Evolutionary conservation across 805 yeast species (phyloP), one percentile per base, ranked within the genome.

Genomic region (Starmerella riodocensis): DNA sequence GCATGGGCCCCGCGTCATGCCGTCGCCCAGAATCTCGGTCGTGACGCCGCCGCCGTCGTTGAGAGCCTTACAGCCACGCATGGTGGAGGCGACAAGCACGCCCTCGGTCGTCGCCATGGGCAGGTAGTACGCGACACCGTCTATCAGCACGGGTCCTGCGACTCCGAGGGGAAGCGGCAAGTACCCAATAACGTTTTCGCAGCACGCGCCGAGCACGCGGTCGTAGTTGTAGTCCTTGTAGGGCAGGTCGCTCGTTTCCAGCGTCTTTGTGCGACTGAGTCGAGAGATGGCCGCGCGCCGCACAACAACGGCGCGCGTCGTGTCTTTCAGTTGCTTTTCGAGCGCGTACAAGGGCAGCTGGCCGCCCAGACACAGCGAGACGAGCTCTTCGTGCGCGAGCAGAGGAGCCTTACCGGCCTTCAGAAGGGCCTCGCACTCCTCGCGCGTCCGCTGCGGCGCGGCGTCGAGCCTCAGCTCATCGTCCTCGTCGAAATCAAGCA

Each of bases 21-120:
- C 96, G 58, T 91, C 99, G 51, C 76, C 80, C 12, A 95, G 83
- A 50, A 91, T 69, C 20, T 88, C 94, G 23, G 98, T 83, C 36
- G 73, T 66, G 22, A 81, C 93, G 60, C 99, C 99, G 37, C 97
- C 96, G 44, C 98, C 98, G 6, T 88, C 76, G 59, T 91, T 91
- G 50, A 91, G 80, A 21, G 97, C 97, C 59, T 91, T 91, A 67
- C 97, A 91, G 50, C 99, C 99, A 63, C 99, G 80, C 94, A 84
- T 88, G 12, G 98, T 79, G 16, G 96, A 85, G 4, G 99, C 99
- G 50, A 91, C 96, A 42, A 91, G 69, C 63, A 97, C 93, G 38
- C 99, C 99, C 65, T 91, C 99, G 26, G 98, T 91, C 14, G 99
- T 91, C 21, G 99, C 99, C 94, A 91, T 84, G 29, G 99, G 99